A percentile compares a stretch with the other conserved stretches of the same genome.
Conservation (phyloP, 495 filamentous ascomycete genomes). For the Xylaria acuta region DNA sequence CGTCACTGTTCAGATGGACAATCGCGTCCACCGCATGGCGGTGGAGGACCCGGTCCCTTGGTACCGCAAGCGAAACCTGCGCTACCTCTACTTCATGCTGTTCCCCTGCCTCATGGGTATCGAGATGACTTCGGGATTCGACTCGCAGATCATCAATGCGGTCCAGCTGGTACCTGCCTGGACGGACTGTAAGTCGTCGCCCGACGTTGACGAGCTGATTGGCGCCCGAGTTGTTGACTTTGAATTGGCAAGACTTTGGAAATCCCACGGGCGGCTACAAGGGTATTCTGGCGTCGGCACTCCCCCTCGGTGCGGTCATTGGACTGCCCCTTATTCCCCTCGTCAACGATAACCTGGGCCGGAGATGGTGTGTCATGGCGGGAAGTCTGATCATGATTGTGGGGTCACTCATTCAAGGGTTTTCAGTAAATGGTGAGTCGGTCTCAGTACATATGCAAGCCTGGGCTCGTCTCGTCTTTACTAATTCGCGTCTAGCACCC, state of each 20-base stretch:
- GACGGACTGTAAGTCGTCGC: conserved; percentile 59
- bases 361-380: conserved; percentile 64
- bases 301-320: conserved; percentile 54
- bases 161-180: conserved; percentile 66
- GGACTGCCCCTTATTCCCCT: conserved; percentile 65
- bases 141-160: conserved; percentile 74
- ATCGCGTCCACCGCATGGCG: conserved; percentile 60
- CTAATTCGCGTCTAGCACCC: conserved; percentile 26
- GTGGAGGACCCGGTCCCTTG: conserved; percentile 61
- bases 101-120: conserved; percentile 73
- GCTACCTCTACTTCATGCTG: conserved; percentile 65
- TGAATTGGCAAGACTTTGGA: conserved; percentile 45
- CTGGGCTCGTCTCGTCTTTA: not conserved
- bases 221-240: not conserved
- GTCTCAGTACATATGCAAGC: not conserved
- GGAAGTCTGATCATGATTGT: conserved; percentile 64
- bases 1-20: conserved; percentile 43
- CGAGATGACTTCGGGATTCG: conserved; percentile 75
- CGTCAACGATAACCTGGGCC: conserved; percentile 62
- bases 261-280: conserved; percentile 52
- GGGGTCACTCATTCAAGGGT: conserved; percentile 63
- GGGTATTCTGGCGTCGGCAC: conserved; percentile 52
- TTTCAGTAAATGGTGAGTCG: conserved; percentile 51
- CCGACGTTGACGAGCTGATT: conserved; percentile 30
- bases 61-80: conserved; percentile 69